These are phyloP conservation scores for Hypoxylon fragiforme DNA, from an alignment of 495 filamentous ascomycete species.

Conservation along the genomic window DNA sequence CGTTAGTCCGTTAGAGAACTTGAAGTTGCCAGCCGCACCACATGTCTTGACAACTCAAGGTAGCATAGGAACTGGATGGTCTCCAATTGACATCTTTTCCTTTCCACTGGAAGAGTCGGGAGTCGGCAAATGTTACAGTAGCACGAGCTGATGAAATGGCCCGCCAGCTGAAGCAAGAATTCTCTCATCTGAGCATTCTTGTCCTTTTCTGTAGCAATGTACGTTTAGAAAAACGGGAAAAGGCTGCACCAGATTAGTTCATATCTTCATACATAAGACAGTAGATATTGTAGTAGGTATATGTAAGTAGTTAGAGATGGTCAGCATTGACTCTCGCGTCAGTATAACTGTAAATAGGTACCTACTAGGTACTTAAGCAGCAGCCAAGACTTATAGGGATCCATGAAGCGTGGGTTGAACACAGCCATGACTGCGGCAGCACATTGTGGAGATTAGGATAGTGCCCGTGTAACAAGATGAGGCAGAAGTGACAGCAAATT, in stretches of 20 bases:
- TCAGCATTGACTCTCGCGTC: too few relatives aligned
- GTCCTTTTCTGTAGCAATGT: background rate
- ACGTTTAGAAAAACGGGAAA: background rate
- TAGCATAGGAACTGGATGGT: too few relatives aligned
- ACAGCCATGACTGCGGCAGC: conserved; percentile 33
- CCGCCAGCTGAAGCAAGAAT: conserved; percentile 20
- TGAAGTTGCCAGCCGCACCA: conserved; percentile 20
- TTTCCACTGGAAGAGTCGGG: conserved; percentile 19
- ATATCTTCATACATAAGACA: too few relatives aligned
- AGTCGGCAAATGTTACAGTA: conserved; percentile 23
- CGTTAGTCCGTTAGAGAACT: conserved; percentile 1
- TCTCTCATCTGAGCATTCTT: conserved; percentile 1
- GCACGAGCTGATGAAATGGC: conserved; percentile 24
- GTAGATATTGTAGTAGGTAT: too few relatives aligned
- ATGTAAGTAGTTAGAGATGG: too few relatives aligned
- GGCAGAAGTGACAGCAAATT: conserved; percentile 5
- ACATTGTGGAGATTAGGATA: conserved; percentile 5
- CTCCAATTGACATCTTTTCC: conserved; percentile 18
- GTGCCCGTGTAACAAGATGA: conserved; percentile 14
- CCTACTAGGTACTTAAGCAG: too few relatives aligned
- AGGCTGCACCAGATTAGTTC: background rate
- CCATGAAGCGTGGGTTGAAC: conserved; percentile 15
- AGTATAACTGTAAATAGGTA: too few relatives aligned
- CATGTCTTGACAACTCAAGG: background rate
- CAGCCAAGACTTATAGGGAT: conserved; percentile 19